Percentiles rank a stretch among this genome's conserved stretches.
These are phyloP conservation scores for Erysiphe pulchra DNA, from an alignment of 2,329 filamentous ascomycete genomes.

Conservation along the genomic window DNA sequence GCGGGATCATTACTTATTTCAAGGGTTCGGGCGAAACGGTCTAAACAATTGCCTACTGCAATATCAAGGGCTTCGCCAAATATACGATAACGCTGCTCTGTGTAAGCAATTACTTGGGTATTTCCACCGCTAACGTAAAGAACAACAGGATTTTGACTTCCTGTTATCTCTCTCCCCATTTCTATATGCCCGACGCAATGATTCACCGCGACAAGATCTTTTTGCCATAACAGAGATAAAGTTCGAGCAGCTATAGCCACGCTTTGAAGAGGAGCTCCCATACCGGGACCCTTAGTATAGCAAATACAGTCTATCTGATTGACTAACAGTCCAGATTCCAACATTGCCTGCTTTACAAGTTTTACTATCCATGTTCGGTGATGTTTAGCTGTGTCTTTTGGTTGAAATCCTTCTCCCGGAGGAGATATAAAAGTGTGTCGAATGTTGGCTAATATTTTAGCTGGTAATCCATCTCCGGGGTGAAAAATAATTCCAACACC, in stretches of 20 bases:
- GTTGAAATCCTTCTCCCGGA: constrained; percentile 80
- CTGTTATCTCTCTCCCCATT: constrained; percentile 87
- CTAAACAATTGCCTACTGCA: constrained; percentile 89
- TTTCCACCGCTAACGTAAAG: constrained; percentile 91
- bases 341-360: constrained; percentile 57
- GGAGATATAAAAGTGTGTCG: constrained; percentile 84
- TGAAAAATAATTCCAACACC: constrained; percentile 83
- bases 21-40: constrained; percentile 79
- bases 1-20: constrained; percentile 87
- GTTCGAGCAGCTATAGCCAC: constrained; percentile 71
- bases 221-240: constrained; percentile 59
- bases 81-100: constrained; percentile 80
- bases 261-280: constrained; percentile 77
- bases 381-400: constrained; percentile 85
- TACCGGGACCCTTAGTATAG: constrained; percentile 86
- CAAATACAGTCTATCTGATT: constrained; percentile 70
- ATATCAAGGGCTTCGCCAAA: constrained; percentile 97
- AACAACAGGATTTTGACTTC: constrained; percentile 74
- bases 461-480: constrained; percentile 21
- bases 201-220: constrained; percentile 82
- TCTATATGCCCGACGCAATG: constrained; percentile 98
- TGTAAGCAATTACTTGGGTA: constrained; percentile 94
- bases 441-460: constrained; percentile 69
- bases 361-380: constrained; percentile 66
- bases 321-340: constrained; percentile 33